Conservation (phyloP, 2,329 filamentous ascomycete genomes). For the Helotiales sp. region DNA sequence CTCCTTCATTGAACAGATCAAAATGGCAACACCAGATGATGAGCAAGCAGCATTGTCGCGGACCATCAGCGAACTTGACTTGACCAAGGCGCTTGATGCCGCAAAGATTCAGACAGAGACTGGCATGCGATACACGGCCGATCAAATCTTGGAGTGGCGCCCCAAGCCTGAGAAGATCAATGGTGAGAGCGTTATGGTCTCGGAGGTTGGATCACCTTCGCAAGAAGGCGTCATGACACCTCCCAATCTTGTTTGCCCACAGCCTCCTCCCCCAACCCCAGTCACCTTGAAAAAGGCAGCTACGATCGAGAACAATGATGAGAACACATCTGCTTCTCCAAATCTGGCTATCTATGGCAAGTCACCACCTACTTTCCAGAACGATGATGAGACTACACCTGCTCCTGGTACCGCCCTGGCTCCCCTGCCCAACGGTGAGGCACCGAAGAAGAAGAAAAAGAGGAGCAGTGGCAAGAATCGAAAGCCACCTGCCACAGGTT, state of each 20-base stretch:
- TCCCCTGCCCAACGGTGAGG: not conserved
- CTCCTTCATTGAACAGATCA: not conserved
- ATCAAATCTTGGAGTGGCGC: slow-evolving; percentile 22
- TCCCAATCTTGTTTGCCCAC: slow-evolving; percentile 9
- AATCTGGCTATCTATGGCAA: too few species aligned
- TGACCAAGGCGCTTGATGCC: slow-evolving; percentile 16
- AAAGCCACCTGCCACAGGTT: slow-evolving; percentile 54
- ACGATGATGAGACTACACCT: not conserved
- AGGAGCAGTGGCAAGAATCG: slow-evolving; percentile 37
- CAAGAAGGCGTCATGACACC: slow-evolving; percentile 18
- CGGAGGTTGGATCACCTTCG: slow-evolving; percentile 7
- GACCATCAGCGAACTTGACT: slow-evolving; percentile 28
- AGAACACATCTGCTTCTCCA: too few species aligned
- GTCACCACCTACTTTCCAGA: too few species aligned
- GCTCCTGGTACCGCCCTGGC: not conserved
- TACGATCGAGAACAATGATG: not conserved
- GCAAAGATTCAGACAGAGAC: slow-evolving; percentile 4
- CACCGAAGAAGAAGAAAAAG: slow-evolving; percentile 41
- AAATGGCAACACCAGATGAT: slow-evolving; percentile 11
- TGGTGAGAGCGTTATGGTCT: slow-evolving; percentile 12
- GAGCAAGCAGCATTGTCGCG: slow-evolving; percentile 17
- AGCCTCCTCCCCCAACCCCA: slow-evolving; percentile 23
- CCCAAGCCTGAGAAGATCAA: slow-evolving; percentile 13
- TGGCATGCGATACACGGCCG: slow-evolving; percentile 19
- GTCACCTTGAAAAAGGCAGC: slow-evolving; percentile 2